These are phyloP conservation scores for Phytophthora tubulina DNA, from an alignment of 352 stramenopile species.

Conservation along the genomic window DNA sequence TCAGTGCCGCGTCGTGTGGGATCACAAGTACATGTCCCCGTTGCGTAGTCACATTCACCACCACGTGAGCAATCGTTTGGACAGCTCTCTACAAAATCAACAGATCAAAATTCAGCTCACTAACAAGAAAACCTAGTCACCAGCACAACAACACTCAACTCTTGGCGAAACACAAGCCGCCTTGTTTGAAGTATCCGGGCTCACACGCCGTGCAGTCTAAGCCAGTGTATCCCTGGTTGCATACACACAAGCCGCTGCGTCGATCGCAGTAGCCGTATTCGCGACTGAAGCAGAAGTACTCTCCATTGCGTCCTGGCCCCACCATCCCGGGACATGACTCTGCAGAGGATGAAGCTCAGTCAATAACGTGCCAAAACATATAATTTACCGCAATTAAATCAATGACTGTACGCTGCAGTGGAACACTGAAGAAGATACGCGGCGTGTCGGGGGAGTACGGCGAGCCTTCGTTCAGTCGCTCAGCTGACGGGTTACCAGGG, in stretches of 20 bases:
- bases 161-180: constrained; percentile 92
- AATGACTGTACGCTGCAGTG: constrained; percentile 48
- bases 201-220: constrained; percentile 90
- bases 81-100: constrained; percentile 67
- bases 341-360: constrained; percentile 25
- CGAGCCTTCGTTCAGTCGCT: constrained; percentile 88
- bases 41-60: constrained; percentile 91
- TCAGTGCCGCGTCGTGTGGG: constrained; percentile 78
- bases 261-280: constrained; percentile 96
- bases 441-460: constrained; percentile 79
- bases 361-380: not conserved
- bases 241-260: constrained; percentile 93
- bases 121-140: not conserved
- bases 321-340: constrained; percentile 86
- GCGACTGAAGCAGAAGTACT: constrained; percentile 93
- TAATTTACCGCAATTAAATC: constrained; percentile 33
- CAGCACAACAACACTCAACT: constrained; percentile 33
- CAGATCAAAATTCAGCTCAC: not conserved
- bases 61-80: constrained; percentile 90
- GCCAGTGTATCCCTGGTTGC: constrained; percentile 94
- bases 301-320: constrained; percentile 87
- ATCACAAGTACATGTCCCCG: constrained; percentile 85
- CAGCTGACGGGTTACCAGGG: constrained; percentile 60
- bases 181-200: constrained; percentile 87
- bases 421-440: constrained; percentile 57